Evolutionary conservation across 1,284 basidiomycete species (phyloP), one percentile per base, ranked within the genome.

Genomic region (Leccinum subfulvum): DNA sequence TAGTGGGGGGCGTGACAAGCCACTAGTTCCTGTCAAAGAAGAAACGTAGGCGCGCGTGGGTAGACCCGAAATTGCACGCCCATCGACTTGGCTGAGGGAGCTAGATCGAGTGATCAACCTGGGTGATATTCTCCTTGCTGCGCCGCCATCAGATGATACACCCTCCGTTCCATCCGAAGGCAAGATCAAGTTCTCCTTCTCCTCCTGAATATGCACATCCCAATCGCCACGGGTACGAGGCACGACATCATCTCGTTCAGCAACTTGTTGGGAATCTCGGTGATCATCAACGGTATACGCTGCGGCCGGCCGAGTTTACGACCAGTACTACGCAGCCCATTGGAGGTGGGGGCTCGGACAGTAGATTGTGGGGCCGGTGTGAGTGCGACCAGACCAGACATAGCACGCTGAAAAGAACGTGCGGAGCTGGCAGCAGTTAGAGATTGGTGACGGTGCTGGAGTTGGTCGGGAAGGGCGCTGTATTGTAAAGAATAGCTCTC

Each of bases 321-420:
- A 21, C 71, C 75, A 9, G 75, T 76, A 35, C 75, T 74, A 54
- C 70, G 72, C 14, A 76, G 68, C 1, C 76, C 73, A 10, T 72
- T 77, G 6, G 79, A 75, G 1, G 65, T 57, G 3, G 72, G 65
- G 4, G 67, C 67, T 39, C 72, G 67, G 30, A 67, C 61, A 33
- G 73, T 56, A n/a, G 71, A 65, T 61, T 72, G 67, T 4, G 69
- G 67, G 18, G 66, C 70, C 39, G 79, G 76, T 0, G 79, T 78
- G 53, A 72, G 63, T 14, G 71, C 67, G 39, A 78, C 76, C 10
- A 88, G 83, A 26, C 82, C 84, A 5, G 89, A 91, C 3, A 82
- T 78, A 44, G 83, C 80, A 62, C 89, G 85, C 67, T 85, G 82
- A 68, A 91, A 86, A 4, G 83, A 83, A 65, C 77, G 82, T 59